Evolutionary conservation across 1,139 yeast species (phyloP), one percentile per base, ranked within the genome.

Genomic region (Yamadazyma epiphylla): DNA sequence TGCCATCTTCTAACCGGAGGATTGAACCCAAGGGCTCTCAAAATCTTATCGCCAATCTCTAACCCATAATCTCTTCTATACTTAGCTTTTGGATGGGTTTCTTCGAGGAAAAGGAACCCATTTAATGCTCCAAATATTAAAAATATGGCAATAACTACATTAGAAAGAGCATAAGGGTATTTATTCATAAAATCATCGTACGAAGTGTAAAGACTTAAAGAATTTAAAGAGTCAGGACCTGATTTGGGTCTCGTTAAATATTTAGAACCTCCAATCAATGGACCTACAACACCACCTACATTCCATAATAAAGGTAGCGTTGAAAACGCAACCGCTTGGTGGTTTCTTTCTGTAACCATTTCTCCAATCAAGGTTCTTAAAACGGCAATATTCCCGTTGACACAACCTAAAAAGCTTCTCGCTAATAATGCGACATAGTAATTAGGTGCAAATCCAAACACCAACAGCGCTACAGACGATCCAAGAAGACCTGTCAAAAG

Each of bases 371-470:
- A 54, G 0, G 85, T 79, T 43, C 85, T 58, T 28, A 77, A 51
- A 4, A 78, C 81, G 0, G 81, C 77, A 7, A 76, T 71, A 43
- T 77, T 78, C 4, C 84, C 84, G 47, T 77, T 78, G 21, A 77
- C 55, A 11, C 74, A 58, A 0, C 85, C 85, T 51, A 74, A 68
- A 19, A 72, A 42, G 14, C 69, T 51, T 42, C 83, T 58, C 1
- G 84, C 74, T 3, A 55, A 40, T 26, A 78, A 48, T 0, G 83
- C 82, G 54, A 64, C 59, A 48, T 62, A 62, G 45, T 64, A 76
- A 42, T 64, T 66, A 8, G 53, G 57, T 17, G 80, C 56, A 41
- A 76, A 69, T 0, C 84, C 86, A 43, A 78, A 68, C 12, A 67
- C 38, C 20, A 77, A 36, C 49, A 76, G 51, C 13, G 77, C 65